These are phyloP conservation scores for Pezicula carpinea DNA, from an alignment of 2,329 filamentous ascomycete species.

Conservation along the genomic window DNA sequence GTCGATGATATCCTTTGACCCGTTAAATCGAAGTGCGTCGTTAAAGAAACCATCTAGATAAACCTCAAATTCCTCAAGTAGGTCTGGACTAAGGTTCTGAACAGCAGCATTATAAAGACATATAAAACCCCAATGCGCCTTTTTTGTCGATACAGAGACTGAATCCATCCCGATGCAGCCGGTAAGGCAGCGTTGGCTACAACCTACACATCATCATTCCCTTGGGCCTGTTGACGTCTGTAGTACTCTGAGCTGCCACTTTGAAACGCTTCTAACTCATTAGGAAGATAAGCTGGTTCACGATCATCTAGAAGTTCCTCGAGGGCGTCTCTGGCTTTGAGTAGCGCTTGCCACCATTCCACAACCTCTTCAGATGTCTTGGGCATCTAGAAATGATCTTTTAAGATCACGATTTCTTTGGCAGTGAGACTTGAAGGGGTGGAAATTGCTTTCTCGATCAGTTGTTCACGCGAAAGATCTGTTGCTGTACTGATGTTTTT, in stretches of 20 bases:
- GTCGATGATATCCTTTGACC: background rate
- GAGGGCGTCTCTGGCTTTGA: background rate
- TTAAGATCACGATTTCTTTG: conserved; percentile 1
- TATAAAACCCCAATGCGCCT: background rate
- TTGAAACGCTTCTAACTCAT: background rate
- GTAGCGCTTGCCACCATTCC: background rate
- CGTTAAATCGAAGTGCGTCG: background rate
- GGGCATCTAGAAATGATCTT: conserved; percentile 4
- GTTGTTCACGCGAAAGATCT: conserved; percentile 1
- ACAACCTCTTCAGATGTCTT: background rate
- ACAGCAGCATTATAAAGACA: background rate
- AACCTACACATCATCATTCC: background rate
- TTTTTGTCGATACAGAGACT: background rate
- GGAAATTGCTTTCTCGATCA: conserved; percentile 4
- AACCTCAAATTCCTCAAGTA: background rate
- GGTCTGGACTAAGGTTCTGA: background rate
- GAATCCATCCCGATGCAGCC: background rate
- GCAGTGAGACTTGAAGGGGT: background rate
- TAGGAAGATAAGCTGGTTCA: background rate
- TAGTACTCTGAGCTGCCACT: background rate
- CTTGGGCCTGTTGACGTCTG: conserved; percentile 15
- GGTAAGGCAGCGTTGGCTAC: background rate
- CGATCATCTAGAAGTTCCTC: background rate
- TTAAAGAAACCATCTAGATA: background rate
- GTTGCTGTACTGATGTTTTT: conserved; percentile 5